phyloP scores from a whole-genome alignment of 352 stramenopile species.

The Phytophthora fragariaefolia region DNA sequence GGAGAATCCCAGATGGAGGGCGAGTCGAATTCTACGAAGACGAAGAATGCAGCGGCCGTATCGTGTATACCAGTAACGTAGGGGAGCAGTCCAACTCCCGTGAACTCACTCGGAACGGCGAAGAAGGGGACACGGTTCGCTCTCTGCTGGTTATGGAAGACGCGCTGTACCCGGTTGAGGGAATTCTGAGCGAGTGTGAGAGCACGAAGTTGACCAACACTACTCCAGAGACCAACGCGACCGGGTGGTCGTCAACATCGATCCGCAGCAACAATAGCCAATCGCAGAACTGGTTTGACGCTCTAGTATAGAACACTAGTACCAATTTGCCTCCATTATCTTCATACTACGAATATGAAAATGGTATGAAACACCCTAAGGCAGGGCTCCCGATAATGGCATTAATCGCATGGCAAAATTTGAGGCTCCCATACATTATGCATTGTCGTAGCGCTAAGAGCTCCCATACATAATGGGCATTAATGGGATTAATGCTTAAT shows the following conservation, averaged over 20 bases:
- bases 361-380: too few relatives aligned
- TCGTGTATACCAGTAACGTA: neutral
- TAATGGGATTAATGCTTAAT: too few relatives aligned
- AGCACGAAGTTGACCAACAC: neutral
- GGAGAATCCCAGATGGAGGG: neutral
- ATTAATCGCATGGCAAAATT: too few relatives aligned
- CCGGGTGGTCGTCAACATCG: neutral
- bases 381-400: too few relatives aligned
- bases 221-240: neutral
- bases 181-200: conserved; percentile 5
- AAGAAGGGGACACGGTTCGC: conserved; percentile 3
- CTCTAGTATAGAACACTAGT: too few relatives aligned
- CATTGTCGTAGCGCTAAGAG: too few relatives aligned
- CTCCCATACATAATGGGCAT: too few relatives aligned
- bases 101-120: neutral
- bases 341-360: too few relatives aligned
- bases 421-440: too few relatives aligned
- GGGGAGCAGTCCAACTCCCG: neutral
- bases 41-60: neutral
- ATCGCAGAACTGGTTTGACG: neutral
- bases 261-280: neutral
- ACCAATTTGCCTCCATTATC: too few relatives aligned
- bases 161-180: neutral
- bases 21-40: conserved; percentile 9
- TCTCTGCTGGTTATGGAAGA: conserved; percentile 3